Evolutionary conservation across 1,139 yeast species (phyloP).

Genomic region (Yamadazyma songkhlaensis): DNA sequence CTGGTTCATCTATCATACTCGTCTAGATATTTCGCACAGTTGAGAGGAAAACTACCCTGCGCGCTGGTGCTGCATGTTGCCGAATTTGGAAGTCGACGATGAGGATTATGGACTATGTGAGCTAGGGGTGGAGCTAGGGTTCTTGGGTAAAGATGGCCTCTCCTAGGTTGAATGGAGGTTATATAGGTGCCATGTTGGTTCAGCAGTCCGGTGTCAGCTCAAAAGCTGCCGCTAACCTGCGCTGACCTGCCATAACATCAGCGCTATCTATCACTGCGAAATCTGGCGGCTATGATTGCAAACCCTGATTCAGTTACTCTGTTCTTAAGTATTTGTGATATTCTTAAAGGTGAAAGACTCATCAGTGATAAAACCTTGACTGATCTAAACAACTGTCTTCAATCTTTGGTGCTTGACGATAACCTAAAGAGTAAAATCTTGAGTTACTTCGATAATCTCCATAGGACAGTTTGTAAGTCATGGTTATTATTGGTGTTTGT

Average conservation of each 20-base stretch:
- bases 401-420: neutral
- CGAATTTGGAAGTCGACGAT: conserved; percentile 5
- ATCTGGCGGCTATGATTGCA: no score
- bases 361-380: conserved; percentile 4
- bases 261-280: conserved; percentile 4
- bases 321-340: neutral
- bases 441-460: conserved; percentile 3
- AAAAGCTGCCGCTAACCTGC: no score
- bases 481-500: conserved; percentile 11
- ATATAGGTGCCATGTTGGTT: no score
- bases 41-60: neutral
- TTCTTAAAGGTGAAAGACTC: neutral
- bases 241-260: no score
- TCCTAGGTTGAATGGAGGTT: no score
- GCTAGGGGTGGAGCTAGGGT: neutral
- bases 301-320: neutral
- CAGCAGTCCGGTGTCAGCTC: no score
- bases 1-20: conserved; percentile 13
- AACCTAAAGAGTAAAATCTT: neutral
- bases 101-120: no score
- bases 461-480: conserved; percentile 5
- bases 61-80: neutral
- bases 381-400: neutral
- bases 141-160: no score
- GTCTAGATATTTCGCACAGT: conserved; percentile 2